phyloP scores from a whole-genome alignment of 768 basidiomycete genomes.

The Collybia sordida region DNA sequence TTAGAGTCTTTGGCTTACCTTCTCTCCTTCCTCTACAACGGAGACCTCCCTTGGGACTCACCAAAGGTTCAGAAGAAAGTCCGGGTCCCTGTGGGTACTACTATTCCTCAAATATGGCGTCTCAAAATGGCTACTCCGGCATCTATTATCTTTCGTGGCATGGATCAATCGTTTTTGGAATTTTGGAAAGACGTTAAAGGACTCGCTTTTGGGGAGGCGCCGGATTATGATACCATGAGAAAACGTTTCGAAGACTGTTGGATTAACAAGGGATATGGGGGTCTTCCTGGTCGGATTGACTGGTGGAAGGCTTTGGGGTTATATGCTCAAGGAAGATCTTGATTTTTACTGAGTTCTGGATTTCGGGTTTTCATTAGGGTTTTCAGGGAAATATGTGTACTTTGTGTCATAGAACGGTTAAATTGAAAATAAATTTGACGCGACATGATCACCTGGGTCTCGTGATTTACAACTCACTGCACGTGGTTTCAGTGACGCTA shows the following conservation, averaged over 20 bases:
- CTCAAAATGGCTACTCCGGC: conserved; percentile 27
- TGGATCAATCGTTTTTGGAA: conserved; percentile 24
- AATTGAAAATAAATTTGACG: no score
- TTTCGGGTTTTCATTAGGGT: no score
- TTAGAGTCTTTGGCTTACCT: conserved; percentile 35
- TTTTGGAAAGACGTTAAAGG: conserved; percentile 30
- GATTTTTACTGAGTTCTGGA: no score
- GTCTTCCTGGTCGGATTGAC: conserved; percentile 14
- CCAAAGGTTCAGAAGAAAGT: neutral
- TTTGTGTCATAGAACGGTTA: no score
- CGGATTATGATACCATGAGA: conserved; percentile 24
- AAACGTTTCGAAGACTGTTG: conserved; percentile 21
- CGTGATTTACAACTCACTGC: no score
- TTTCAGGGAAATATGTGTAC: no score
- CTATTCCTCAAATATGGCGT: conserved; percentile 22
- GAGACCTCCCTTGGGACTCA: conserved; percentile 28
- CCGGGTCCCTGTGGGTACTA: neutral
- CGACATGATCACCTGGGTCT: no score
- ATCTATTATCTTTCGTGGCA: conserved; percentile 21
- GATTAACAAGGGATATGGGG: conserved; percentile 6
- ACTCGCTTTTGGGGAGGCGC: conserved; percentile 28
- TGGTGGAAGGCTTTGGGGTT: conserved; percentile 1
- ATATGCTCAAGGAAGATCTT: no score
- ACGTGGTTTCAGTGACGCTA: no score
- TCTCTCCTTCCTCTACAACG: conserved; percentile 30